These are phyloP conservation scores for Hypomyces perniciosus DNA, from an alignment of 2,329 filamentous ascomycete genomes.

Conservation along the genomic window DNA sequence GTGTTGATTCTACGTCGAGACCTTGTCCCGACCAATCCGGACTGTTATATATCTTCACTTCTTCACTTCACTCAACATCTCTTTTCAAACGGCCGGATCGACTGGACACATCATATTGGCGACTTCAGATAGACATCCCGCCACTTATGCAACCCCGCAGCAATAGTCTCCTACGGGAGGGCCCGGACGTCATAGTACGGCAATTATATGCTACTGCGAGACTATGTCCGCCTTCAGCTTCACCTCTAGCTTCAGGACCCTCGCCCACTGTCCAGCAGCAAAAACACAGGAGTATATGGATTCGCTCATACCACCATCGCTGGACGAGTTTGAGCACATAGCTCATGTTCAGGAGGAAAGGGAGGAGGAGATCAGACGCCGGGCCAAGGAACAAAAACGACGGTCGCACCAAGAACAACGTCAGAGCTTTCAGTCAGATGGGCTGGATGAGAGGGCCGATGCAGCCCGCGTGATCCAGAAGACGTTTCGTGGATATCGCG, in stretches of 20 bases:
- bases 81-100: not conserved
- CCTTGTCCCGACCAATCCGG: not conserved
- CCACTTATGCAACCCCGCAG: slow-evolving; percentile 11
- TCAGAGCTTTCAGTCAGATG: slow-evolving; percentile 16
- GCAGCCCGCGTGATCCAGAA: slow-evolving; percentile 59
- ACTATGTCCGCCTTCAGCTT: slow-evolving; percentile 12
- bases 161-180: slow-evolving; percentile 8
- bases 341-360: slow-evolving; percentile 41
- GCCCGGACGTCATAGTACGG: not conserved
- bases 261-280: not conserved
- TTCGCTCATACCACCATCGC: slow-evolving; percentile 42
- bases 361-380: slow-evolving; percentile 39
- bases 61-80: not conserved
- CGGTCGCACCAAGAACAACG: slow-evolving; percentile 29
- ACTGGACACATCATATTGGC: no score
- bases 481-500: slow-evolving; percentile 71
- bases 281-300: slow-evolving; percentile 43
- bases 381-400: slow-evolving; percentile 31
- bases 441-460: slow-evolving; percentile 24
- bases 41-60: not conserved
- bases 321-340: slow-evolving; percentile 43
- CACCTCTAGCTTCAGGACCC: slow-evolving; percentile 7
- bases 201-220: not conserved
- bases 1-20: not conserved
- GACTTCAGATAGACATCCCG: not conserved